Evolutionary conservation across 2,329 filamentous ascomycete species (phyloP).

Genomic region (Fusarium fujikuroi): DNA sequence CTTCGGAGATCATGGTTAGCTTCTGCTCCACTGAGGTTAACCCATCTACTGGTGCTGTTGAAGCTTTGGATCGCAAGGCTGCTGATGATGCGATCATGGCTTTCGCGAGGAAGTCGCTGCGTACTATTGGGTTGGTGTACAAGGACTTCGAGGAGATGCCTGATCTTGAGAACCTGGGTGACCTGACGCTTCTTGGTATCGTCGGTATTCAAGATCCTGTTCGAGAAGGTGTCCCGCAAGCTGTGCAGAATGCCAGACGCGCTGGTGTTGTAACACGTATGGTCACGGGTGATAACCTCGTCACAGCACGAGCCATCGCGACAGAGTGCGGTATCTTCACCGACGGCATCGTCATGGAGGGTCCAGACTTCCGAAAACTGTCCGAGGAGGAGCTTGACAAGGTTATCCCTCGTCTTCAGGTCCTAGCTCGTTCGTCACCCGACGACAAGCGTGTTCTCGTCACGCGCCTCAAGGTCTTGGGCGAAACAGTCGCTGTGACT

Average conservation of each 20-base stretch:
- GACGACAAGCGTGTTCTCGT: slow-evolving; percentile 82
- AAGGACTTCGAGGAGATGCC: slow-evolving; percentile 75
- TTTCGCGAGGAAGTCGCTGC: slow-evolving; percentile 82
- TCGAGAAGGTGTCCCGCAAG: slow-evolving; percentile 76
- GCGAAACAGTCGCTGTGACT: slow-evolving; percentile 83
- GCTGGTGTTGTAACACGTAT: slow-evolving; percentile 85
- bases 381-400: slow-evolving; percentile 71
- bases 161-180: slow-evolving; percentile 65
- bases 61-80: slow-evolving; percentile 62
- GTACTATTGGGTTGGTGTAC: slow-evolving; percentile 86
- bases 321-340: slow-evolving; percentile 80
- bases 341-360: slow-evolving; percentile 79
- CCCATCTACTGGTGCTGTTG: slow-evolving; percentile 59
- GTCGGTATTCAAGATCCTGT: slow-evolving; percentile 85
- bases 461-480: slow-evolving; percentile 74
- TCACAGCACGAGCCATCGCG: slow-evolving; percentile 82
- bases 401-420: slow-evolving; percentile 75
- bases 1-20: slow-evolving; percentile 69
- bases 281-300: slow-evolving; percentile 85
- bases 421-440: slow-evolving; percentile 78
- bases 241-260: slow-evolving; percentile 76
- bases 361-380: slow-evolving; percentile 79
- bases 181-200: slow-evolving; percentile 72
- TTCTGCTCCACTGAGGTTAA: slow-evolving; percentile 60
- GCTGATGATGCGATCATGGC: slow-evolving; percentile 72